A percentile compares a stretch with the other conserved stretches of the same genome.
Conservation (phyloP, 108 stramenopile genomes). For the Cyclotella sp. region DNA sequence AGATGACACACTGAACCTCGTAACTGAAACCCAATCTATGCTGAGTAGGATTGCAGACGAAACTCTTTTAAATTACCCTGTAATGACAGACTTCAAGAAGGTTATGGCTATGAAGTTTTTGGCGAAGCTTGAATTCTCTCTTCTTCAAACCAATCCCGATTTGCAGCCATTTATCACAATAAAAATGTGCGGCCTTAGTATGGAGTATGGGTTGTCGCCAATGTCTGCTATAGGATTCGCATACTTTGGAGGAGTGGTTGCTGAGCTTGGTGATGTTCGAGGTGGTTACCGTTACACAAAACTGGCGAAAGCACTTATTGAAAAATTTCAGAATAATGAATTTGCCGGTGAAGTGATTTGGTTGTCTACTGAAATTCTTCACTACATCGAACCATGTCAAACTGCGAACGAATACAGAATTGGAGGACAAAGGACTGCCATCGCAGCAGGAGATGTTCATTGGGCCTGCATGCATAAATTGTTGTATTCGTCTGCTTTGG, state of each 20-base stretch:
- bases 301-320: conserved; percentile 13
- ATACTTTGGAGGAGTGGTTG: conserved; percentile 14
- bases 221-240: conserved; percentile 30
- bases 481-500: not conserved
- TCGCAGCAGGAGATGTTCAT: conserved; percentile 17
- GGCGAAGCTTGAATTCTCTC: not conserved
- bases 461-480: conserved; percentile 8
- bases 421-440: not conserved
- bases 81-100: conserved; percentile 13
- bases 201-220: conserved; percentile 22
- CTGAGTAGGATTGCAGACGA: not conserved
- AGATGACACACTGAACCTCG: not conserved
- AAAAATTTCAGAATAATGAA: not conserved
- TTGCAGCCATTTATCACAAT: conserved; percentile 3
- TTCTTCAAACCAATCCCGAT: not conserved
- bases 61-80: conserved; percentile 5
- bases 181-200: conserved; percentile 5
- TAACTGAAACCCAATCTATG: not conserved
- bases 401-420: not conserved
- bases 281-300: conserved; percentile 25
- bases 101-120: conserved; percentile 28
- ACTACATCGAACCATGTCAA: conserved; percentile 23
- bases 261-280: not conserved
- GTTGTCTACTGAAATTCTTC: not conserved
- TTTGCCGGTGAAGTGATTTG: not conserved